A percentile compares a stretch with the other conserved stretches of the same genome.
Conservation (phyloP, 176 grass and related monocot species). For the Oryza rufipogon region DNA sequence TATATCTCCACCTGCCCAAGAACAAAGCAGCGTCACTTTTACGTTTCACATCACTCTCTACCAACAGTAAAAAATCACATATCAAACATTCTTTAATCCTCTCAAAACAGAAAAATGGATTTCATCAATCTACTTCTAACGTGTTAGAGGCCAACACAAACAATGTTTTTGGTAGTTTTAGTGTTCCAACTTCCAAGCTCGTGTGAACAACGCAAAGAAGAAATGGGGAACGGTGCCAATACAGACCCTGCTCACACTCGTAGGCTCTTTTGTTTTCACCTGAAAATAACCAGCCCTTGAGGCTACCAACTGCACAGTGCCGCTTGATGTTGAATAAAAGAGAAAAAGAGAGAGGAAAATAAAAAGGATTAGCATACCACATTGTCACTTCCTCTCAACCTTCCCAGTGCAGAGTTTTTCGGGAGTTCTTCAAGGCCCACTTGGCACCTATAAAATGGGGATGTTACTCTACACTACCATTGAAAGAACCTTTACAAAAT, state of each 20-base stretch:
- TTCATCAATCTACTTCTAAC: background rate
- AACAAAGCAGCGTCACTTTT: background rate
- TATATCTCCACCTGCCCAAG: slow-evolving; percentile 83
- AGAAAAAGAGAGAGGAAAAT: background rate
- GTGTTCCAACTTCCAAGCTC: background rate
- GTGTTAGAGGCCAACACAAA: background rate
- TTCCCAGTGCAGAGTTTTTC: slow-evolving; percentile 83
- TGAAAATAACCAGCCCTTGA: slow-evolving; percentile 21
- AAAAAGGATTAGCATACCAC: slow-evolving; percentile 60
- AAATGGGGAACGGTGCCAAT: background rate
- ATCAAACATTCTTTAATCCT: background rate
- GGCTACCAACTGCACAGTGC: background rate
- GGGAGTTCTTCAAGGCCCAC: slow-evolving; percentile 83
- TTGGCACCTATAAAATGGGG: slow-evolving; percentile 64
- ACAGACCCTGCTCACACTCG: background rate
- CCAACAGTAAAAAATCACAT: background rate
- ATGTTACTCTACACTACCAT: background rate
- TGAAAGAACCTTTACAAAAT: background rate
- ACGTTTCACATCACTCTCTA: background rate
- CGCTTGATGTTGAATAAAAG: background rate
- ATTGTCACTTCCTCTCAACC: slow-evolving; percentile 96
- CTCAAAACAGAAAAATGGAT: background rate
- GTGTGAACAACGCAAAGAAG: background rate
- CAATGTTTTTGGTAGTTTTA: background rate
- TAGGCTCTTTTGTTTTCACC: background rate